These are phyloP conservation scores for Pichia sorboxylosa DNA, from an alignment of 1,139 yeast species.

Conservation along the genomic window DNA sequence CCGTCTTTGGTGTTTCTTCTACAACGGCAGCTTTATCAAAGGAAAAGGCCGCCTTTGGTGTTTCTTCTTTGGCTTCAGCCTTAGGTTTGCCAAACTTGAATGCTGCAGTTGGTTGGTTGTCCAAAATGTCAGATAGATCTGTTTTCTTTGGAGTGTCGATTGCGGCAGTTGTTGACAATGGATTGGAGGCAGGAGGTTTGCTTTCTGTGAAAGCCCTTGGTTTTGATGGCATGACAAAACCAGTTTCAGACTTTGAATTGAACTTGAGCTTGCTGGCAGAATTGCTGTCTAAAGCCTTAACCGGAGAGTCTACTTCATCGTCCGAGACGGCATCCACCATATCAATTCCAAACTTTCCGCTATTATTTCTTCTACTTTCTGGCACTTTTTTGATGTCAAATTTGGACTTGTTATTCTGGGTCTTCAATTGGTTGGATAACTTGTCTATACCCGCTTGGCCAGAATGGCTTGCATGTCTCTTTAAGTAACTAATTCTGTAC, in stretches of 20 bases:
- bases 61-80: neutral
- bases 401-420: neutral
- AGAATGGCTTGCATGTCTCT: conserved; percentile 20
- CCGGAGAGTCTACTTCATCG: conserved; percentile 7
- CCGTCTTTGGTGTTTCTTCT: too few relatives aligned
- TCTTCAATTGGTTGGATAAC: conserved; percentile 2
- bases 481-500: conserved; percentile 17
- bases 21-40: too few relatives aligned
- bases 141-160: neutral
- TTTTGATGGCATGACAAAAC: conserved; percentile 13
- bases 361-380: conserved; percentile 15
- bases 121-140: neutral
- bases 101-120: neutral
- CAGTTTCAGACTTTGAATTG: conserved; percentile 1
- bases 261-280: conserved; percentile 15
- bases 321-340: conserved; percentile 15
- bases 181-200: neutral
- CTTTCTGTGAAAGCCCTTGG: conserved; percentile 12
- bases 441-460: conserved; percentile 7
- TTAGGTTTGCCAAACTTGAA: neutral
- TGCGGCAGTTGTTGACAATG: neutral
- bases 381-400: conserved; percentile 10
- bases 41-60: too few relatives aligned
- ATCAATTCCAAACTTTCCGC: conserved; percentile 18
- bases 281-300: conserved; percentile 13